Percentiles rank a stretch among this genome's conserved stretches.
These are phyloP conservation scores for Clonostachys sp. DNA, from an alignment of 2,329 filamentous ascomycete species.

Conservation along the genomic window DNA sequence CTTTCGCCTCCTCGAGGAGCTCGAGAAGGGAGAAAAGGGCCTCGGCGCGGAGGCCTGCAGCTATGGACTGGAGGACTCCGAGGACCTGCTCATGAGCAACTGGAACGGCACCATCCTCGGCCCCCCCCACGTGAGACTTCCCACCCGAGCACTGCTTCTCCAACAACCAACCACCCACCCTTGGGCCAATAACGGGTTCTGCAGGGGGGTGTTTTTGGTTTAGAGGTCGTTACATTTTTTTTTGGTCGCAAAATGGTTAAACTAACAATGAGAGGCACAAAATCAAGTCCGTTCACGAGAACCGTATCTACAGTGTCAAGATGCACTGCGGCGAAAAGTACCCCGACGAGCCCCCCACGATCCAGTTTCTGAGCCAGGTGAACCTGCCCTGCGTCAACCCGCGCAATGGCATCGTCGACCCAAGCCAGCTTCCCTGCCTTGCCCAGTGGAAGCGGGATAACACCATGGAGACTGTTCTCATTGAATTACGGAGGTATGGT, in stretches of 20 bases:
- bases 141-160: neutral
- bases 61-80: constrained; percentile 88
- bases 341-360: constrained; percentile 81
- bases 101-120: constrained; percentile 98
- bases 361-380: constrained; percentile 90
- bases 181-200: neutral
- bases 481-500: constrained; percentile 68
- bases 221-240: neutral
- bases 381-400: constrained; percentile 93
- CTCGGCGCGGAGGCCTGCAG: constrained; percentile 95
- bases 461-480: constrained; percentile 91
- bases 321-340: constrained; percentile 92
- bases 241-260: too few species aligned
- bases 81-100: constrained; percentile 95
- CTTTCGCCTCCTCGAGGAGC: constrained; percentile 93
- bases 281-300: constrained; percentile 84
- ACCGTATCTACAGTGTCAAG: constrained; percentile 96
- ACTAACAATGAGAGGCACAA: too few species aligned
- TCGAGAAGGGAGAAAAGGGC: constrained; percentile 98
- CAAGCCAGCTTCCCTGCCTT: constrained; percentile 77
- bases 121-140: constrained; percentile 79
- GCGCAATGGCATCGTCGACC: constrained; percentile 78
- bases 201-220: neutral
- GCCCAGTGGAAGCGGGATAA: constrained; percentile 88
- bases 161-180: neutral